These are phyloP conservation scores for Cryptosporidium bovis DNA, from an alignment of 169 alveolate species.

Conservation along the genomic window DNA sequence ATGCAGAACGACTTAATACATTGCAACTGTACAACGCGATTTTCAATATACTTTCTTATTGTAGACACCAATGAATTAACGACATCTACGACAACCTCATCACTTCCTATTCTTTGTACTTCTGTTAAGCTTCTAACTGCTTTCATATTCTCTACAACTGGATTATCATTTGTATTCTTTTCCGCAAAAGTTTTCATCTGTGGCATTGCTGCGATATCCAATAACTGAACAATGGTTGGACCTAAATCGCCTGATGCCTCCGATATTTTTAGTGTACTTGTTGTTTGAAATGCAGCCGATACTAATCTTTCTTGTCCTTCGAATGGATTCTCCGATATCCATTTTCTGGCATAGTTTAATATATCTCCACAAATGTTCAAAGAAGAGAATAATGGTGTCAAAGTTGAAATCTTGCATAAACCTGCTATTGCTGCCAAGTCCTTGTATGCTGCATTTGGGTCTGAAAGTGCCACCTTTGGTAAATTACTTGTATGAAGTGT, in stretches of 20 bases:
- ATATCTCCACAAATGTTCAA: conserved; percentile 60
- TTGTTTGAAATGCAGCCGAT: conserved; percentile 69
- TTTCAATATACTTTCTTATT: conserved; percentile 62
- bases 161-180: conserved; percentile 53
- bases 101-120: conserved; percentile 52
- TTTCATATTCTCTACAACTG: conserved; percentile 70
- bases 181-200: conserved; percentile 71
- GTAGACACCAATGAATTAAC: conserved; percentile 64
- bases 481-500: conserved; percentile 83
- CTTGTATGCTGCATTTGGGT: conserved; percentile 86
- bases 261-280: conserved; percentile 24
- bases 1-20: conserved; percentile 49
- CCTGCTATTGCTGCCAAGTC: conserved; percentile 91
- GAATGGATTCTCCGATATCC: conserved; percentile 70
- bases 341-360: conserved; percentile 44
- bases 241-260: conserved; percentile 66
- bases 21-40: conserved; percentile 67
- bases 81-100: conserved; percentile 29
- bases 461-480: conserved; percentile 81
- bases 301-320: conserved; percentile 60
- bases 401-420: conserved; percentile 80
- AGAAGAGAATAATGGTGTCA: conserved; percentile 43
- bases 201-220: conserved; percentile 52
- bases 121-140: conserved; percentile 50
- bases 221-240: conserved; percentile 52